phyloP scores from a whole-genome alignment of 805 yeast genomes.

The Nakazawaea ernobii region DNA sequence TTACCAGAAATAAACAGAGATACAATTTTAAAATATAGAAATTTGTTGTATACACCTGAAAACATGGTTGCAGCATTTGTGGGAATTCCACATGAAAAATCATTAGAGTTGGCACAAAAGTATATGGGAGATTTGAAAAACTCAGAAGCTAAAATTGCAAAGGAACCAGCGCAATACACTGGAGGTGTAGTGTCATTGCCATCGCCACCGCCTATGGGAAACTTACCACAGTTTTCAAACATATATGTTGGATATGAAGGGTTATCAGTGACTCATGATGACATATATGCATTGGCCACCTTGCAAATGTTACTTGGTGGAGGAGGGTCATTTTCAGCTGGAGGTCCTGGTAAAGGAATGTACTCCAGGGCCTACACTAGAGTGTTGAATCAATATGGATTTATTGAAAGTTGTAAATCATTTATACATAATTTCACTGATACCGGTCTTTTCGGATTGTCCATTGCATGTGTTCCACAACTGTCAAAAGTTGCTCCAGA shows the following conservation, averaged over 20 bases:
- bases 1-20: conserved; percentile 48
- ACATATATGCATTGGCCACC: conserved; percentile 85
- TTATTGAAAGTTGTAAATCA: conserved; percentile 80
- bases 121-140: conserved; percentile 60
- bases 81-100: conserved; percentile 70
- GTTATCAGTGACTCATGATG: conserved; percentile 73
- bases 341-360: conserved; percentile 99
- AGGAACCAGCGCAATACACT: conserved; percentile 43
- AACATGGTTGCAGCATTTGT: conserved; percentile 81
- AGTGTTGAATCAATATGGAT: conserved; percentile 86
- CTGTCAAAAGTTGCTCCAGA: conserved; percentile 84
- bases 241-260: conserved; percentile 88
- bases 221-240: conserved; percentile 75
- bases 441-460: conserved; percentile 86
- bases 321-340: conserved; percentile 96
- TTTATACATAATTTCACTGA: conserved; percentile 89
- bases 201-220: conserved; percentile 51
- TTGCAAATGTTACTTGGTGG: conserved; percentile 91
- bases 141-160: conserved; percentile 19
- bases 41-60: conserved; percentile 68
- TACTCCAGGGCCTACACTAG: conserved; percentile 88
- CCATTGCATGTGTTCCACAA: conserved; percentile 77
- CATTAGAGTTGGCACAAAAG: conserved; percentile 55
- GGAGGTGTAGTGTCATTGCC: conserved; percentile 56
- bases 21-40: conserved; percentile 53